Base-by-base conservation (phyloP, 2,329 filamentous ascomycete species). In the Calonectria henricotiae region DNA sequence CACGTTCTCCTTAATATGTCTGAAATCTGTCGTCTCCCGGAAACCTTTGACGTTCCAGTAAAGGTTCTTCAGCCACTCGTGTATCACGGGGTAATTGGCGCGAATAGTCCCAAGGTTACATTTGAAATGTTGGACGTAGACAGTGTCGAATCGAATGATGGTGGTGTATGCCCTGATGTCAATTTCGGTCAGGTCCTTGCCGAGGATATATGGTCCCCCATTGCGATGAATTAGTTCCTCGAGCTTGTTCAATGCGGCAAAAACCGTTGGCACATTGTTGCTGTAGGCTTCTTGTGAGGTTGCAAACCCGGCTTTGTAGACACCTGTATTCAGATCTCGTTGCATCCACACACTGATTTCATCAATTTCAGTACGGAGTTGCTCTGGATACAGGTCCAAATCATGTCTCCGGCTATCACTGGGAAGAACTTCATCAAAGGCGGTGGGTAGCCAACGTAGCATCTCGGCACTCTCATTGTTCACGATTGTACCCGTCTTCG, bases 381-480 rank as follows among this genome's bases (percentile, higher is more conserved):
- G 77, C 2, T 82, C 73, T 0, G 92, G 91, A 71, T 89, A 89
- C 20, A 91, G 85, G 13, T 90, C 88, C 67, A 86, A 83, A 68
- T 87, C 70, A 90, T 76, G 39, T 84, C 65, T 62, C 1, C 46
- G 32, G 1, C 69, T 60, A 11, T 74, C 58, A 15, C 84, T 81
- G 1, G 85, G 85, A 1, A 91, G 77, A 15, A 91, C 76, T 60
- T 85, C 82, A 74, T 94, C 91, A 77, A 95, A 95, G 63, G 90
- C 92, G n/a, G 87, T 86, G 81, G 94, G 94, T 71, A 96, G 85
- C 92, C 96, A 95, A 76, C 93, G 89, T 75, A 96, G 94, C 77
- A 96, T 94, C 81, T 96, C 94, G 67, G 89, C 89, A 72, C 91
- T 93, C 85, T 96, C 94, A 74, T 96, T 96, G 85, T 89, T 94